Evolutionary conservation across 2,329 filamentous ascomycete genomes (phyloP), one percentile per base, ranked within the genome.

Genomic region (Pestalotiopsis sp.): DNA sequence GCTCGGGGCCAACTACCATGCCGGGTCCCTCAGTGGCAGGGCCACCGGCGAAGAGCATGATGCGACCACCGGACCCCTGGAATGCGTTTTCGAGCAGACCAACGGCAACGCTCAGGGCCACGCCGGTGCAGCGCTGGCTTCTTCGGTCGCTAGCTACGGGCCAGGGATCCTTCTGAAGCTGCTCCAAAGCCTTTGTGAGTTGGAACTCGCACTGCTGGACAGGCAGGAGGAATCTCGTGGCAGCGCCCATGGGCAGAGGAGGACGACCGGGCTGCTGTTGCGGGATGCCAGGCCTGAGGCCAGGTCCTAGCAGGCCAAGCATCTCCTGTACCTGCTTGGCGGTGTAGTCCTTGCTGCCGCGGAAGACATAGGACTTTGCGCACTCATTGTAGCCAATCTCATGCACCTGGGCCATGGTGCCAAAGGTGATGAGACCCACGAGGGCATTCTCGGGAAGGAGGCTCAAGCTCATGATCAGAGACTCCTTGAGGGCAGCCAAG

Each of bases 301-400:
- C 89, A 26, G 92, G 85, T 22, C 91, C 88, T 61, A 91, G 85
- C 66, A 98, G 86, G 35, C 94, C 96, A 64, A 99, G 90, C 96
- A 99, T 99, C 77, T 99, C 96, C 80, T 98, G 95, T n/a, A 99
- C 94, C 79, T 98, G 94, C 83, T 98, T 98, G 66, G 94, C 93
- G n/a, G 91, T 88, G 80, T 99, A 99, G 76, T 99, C 96, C 84
- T 98, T 99, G 85, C 91, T 98, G 52, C 96, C 96, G 67, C 95
- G 90, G 86, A 99, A 99, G 56, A 99, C 96, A 76, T 98, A 99
- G 5, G 95, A 98, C 82, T 98, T 99, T 72, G 96, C 94, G 81
- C 96, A 99, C 81, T 98, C 96, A 66, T 93, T 94, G 78, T 99
- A 99, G 66, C 96, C 96, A 73, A 99, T 93, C 81, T 99, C 96